Evolutionary conservation across 2,329 filamentous ascomycete species (phyloP), one percentile per base, ranked within the genome.

Genomic region (Epicoccum nigrum): DNA sequence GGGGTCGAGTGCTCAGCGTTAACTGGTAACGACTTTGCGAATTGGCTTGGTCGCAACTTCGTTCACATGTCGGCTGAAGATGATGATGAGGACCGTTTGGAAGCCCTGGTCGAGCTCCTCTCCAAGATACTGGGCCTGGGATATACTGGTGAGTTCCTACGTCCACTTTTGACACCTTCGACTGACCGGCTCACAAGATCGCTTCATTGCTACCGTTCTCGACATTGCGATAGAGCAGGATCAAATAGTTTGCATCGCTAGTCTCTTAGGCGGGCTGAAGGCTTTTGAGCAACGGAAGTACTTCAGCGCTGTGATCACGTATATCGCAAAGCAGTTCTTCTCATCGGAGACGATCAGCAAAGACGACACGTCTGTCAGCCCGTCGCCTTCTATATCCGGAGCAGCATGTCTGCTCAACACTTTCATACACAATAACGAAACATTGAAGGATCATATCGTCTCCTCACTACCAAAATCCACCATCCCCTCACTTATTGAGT

Each of bases 31-130:
- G 70, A 80, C 15, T 96, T 89, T 73, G 81, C 83, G 11, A 73
- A 74, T 23, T 96, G 92, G 92, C 72, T 96, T 31, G 88, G 86
- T 2, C 73, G 72, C 12, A 89, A 86, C 65, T 77, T 94, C 41
- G 76, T 72, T 27, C 54, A 66, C 15, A 71, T 81, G 62, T 69
- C 86, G 73, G 34, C 69, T 5, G 50, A 62, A 11, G 59, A 70
- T 56, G 25, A 56, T 48, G 60, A 71, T 69, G 58, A 73, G 41
- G 71, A 79, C 74, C 42, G 53, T 21, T 15, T 40, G 7, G 21
- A 35, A 5, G 61, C 64, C 23, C 32, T 63, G 6, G 72, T 76
- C 32, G 76, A 79, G 37, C 60, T 86, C 6, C 73, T 77, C 16
- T 77, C 83, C 3, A 86, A 87, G 55, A 79, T 84, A 1, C 75